These are phyloP conservation scores for Parachaetomium inaequale DNA, from an alignment of 495 filamentous ascomycete genomes.

Conservation along the genomic window DNA sequence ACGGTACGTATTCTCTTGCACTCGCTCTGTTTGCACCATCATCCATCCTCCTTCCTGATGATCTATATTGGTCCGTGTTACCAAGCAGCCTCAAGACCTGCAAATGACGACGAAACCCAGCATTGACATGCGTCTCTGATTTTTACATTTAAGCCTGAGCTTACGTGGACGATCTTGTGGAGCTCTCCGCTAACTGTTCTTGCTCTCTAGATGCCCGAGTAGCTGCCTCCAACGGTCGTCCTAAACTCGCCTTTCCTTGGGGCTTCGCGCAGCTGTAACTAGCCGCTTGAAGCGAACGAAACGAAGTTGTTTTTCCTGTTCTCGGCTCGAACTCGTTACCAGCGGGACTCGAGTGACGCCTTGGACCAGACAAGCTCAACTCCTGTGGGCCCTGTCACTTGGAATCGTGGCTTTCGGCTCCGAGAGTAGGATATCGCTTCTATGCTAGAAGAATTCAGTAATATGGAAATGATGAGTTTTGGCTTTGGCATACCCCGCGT, in stretches of 20 bases:
- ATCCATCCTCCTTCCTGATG: constrained; percentile 59
- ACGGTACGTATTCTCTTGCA: constrained; percentile 64
- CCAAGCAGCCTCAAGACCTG: constrained; percentile 98
- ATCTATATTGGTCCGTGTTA: constrained; percentile 98
- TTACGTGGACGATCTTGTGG: not conserved
- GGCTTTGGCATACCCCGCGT: too few species aligned
- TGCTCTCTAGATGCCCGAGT: not conserved
- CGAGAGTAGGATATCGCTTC: too few species aligned
- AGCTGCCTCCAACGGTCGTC: not conserved
- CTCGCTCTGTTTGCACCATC: constrained; percentile 9
- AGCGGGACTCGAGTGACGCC: not conserved
- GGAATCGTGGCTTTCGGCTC: too few species aligned
- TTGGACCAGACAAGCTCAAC: not conserved
- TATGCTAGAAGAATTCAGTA: too few species aligned
- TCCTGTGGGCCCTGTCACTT: too few species aligned
- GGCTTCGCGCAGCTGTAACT: not conserved
- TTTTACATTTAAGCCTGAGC: not conserved
- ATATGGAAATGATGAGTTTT: too few species aligned
- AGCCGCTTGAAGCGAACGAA: not conserved
- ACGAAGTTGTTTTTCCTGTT: not conserved
- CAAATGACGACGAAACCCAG: constrained; percentile 73
- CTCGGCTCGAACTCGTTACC: not conserved
- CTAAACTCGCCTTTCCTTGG: not conserved
- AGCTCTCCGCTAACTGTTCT: constrained; percentile 11
- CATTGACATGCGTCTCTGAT: constrained; percentile 83